These are phyloP conservation scores for Teunomyces aglyptinius DNA, from an alignment of 805 yeast species.

Conservation along the genomic window DNA sequence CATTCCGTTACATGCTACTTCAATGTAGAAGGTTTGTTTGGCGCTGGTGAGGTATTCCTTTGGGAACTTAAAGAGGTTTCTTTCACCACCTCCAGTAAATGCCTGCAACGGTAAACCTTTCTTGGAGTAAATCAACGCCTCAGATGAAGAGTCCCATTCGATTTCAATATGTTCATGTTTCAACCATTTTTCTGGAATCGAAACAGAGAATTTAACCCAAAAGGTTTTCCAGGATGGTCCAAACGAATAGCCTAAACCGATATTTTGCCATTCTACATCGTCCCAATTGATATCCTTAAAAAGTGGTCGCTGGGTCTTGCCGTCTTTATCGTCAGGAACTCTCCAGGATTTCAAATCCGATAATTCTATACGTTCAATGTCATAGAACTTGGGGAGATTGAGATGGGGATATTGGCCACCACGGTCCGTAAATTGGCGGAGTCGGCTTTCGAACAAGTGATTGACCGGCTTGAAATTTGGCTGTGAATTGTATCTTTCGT, in stretches of 20 bases:
- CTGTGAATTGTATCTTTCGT: constrained; percentile 23
- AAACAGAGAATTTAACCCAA: constrained; percentile 75
- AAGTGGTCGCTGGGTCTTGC: constrained; percentile 55
- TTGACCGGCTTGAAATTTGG: constrained; percentile 80
- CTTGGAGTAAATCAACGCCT: constrained; percentile 72
- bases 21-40: constrained; percentile 68
- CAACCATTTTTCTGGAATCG: constrained; percentile 63
- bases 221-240: constrained; percentile 98
- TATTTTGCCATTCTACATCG: constrained; percentile 47
- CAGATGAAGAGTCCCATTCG: constrained; percentile 85
- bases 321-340: constrained; percentile 57
- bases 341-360: constrained; percentile 59
- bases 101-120: constrained; percentile 77
- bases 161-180: constrained; percentile 54
- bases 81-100: constrained; percentile 79
- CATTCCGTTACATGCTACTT: constrained; percentile 93
- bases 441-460: constrained; percentile 64
- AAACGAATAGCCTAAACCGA: constrained; percentile 69
- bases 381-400: constrained; percentile 82
- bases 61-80: constrained; percentile 65
- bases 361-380: constrained; percentile 52
- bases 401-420: constrained; percentile 73
- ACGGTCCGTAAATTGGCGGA: constrained; percentile 68
- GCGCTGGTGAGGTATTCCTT: constrained; percentile 50
- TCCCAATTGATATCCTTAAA: constrained; percentile 56